Percentiles rank a stretch among this genome's conserved stretches.
Evolutionary conservation across 2,329 filamentous ascomycete genomes (phyloP).

Genomic region (Trichophyton verrucosum): DNA sequence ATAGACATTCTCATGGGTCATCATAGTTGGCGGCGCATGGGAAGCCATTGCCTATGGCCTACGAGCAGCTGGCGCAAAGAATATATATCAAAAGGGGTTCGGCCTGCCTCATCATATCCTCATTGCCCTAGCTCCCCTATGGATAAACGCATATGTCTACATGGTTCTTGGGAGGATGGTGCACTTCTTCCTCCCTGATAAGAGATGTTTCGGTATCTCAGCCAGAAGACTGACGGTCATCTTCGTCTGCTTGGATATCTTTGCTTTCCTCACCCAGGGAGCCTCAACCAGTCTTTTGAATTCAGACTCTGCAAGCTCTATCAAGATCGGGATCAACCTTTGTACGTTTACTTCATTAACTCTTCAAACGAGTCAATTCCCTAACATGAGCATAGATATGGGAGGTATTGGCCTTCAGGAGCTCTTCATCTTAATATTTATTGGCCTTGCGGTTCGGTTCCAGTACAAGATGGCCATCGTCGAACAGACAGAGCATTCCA

Average conservation of each 20-base stretch:
- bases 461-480: slow-evolving; percentile 31
- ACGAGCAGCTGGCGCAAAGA: slow-evolving; percentile 8
- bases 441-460: slow-evolving; percentile 38
- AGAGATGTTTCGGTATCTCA: slow-evolving; percentile 27
- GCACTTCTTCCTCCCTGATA: slow-evolving; percentile 31
- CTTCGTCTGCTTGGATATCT: slow-evolving; percentile 34
- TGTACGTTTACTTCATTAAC: slow-evolving; percentile 13
- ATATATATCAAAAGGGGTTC: slow-evolving; percentile 7
- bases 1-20: slow-evolving; percentile 15
- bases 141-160: slow-evolving; percentile 38
- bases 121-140: slow-evolving; percentile 13
- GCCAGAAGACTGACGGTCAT: slow-evolving; percentile 27
- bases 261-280: slow-evolving; percentile 17
- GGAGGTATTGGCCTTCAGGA: slow-evolving; percentile 40
- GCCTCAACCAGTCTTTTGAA: slow-evolving; percentile 14
- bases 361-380: slow-evolving; percentile 10
- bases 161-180: slow-evolving; percentile 38
- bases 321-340: slow-evolving; percentile 16
- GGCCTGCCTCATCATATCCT: slow-evolving; percentile 12
- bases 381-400: slow-evolving; percentile 15
- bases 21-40: slow-evolving; percentile 11
- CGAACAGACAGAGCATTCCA: slow-evolving; percentile 22
- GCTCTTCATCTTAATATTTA: slow-evolving; percentile 39
- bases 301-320: slow-evolving; percentile 12
- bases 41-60: slow-evolving; percentile 12